A percentile compares a stretch with the other conserved stretches of the same genome.
Evolutionary conservation across 768 basidiomycete genomes (phyloP).

Genomic region (Nevesoporus exiguus): DNA sequence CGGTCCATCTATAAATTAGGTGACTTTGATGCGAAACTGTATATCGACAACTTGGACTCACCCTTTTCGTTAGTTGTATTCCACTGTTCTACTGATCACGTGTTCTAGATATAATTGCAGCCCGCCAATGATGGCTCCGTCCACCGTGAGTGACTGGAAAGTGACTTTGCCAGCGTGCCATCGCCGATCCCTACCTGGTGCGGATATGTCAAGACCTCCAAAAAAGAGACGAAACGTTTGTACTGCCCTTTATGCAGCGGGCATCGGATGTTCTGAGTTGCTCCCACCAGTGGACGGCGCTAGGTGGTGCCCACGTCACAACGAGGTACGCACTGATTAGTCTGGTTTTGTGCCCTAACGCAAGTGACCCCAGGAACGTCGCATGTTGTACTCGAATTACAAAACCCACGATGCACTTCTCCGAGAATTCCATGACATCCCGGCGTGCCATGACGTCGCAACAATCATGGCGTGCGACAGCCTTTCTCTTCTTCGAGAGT

Average conservation of each 20-base stretch:
- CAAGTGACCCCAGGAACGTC: conserved; percentile 27
- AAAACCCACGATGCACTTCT: conserved; percentile 34
- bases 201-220: conserved; percentile 4
- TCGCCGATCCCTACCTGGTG: neutral
- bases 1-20: neutral
- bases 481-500: conserved; percentile 30
- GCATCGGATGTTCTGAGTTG: conserved; percentile 9
- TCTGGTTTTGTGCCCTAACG: neutral
- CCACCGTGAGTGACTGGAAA: neutral
- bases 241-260: conserved; percentile 15
- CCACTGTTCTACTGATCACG: too few relatives aligned
- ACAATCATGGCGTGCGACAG: conserved; percentile 29
- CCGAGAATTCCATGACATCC: conserved; percentile 27
- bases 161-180: neutral
- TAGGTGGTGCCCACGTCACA: conserved; percentile 32
- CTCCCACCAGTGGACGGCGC: conserved; percentile 7
- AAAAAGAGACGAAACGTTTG: conserved; percentile 15
- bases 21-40: neutral
- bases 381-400: conserved; percentile 37
- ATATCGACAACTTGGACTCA: neutral
- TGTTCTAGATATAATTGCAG: too few relatives aligned
- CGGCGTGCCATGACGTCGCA: conserved; percentile 23
- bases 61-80: neutral
- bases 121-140: neutral
- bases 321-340: conserved; percentile 21